These are phyloP conservation scores for Eimeria sp. DNA, from an alignment of 169 alveolate species.

Conservation along the genomic window DNA sequence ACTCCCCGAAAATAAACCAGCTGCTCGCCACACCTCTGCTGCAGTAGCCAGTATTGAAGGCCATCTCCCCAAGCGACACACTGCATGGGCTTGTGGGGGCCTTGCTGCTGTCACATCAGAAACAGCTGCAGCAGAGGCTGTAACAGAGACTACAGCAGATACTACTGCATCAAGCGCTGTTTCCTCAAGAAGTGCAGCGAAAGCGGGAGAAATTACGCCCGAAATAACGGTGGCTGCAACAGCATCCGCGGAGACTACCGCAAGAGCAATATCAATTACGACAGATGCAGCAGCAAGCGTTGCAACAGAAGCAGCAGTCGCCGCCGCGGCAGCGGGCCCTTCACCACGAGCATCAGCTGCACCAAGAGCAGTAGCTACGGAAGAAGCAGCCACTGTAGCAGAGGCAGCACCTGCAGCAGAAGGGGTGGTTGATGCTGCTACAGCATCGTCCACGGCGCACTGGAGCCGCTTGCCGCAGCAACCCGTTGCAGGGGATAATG, in stretches of 20 bases:
- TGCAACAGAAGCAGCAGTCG: neutral
- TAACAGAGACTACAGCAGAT: neutral
- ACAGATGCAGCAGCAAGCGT: neutral
- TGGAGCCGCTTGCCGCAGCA: neutral
- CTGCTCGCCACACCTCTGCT: conserved; percentile 11
- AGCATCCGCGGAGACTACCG: neutral
- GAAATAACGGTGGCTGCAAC: neutral
- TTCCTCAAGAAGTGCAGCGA: neutral
- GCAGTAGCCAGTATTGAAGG: neutral
- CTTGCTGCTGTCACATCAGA: neutral
- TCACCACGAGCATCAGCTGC: neutral
- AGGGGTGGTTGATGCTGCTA: neutral
- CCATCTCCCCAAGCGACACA: neutral
- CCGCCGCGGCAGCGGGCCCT: neutral
- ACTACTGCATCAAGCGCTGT: neutral
- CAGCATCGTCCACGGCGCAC: neutral
- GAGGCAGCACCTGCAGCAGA: neutral
- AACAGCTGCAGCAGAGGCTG: neutral
- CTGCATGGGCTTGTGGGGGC: neutral
- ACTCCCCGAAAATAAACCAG: neutral
- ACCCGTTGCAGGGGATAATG: neutral
- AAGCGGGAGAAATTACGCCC: neutral
- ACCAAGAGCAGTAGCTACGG: neutral
- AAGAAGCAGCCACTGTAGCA: neutral
- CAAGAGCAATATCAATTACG: neutral